phyloP scores from a whole-genome alignment of 352 stramenopile genomes.

The Globisporangium nunn region DNA sequence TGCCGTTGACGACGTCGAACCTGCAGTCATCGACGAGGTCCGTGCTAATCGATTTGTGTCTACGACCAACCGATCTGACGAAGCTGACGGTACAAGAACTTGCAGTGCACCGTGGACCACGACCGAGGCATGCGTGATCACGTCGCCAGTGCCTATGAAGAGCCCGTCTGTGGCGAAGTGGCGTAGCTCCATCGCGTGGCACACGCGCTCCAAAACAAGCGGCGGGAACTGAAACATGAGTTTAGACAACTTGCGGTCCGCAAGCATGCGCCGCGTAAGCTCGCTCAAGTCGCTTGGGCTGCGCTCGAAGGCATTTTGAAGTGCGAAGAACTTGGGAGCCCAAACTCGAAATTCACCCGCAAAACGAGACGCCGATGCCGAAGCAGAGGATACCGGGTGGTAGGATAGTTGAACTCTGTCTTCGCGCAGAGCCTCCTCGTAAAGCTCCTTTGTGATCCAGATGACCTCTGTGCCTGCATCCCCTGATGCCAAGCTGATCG shows the following conservation, averaged over 20 bases:
- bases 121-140: constrained; percentile 23
- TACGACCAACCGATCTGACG: background rate
- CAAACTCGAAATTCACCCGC: constrained; percentile 8
- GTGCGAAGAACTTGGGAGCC: constrained; percentile 6
- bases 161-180: constrained; percentile 14
- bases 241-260: constrained; percentile 25
- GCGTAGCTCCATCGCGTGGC: constrained; percentile 31
- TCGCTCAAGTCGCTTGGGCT: constrained; percentile 4
- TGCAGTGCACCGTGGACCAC: constrained; percentile 27
- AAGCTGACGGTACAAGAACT: background rate
- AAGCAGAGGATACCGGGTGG: constrained; percentile 12
- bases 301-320: constrained; percentile 1
- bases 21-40: background rate
- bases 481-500: constrained; percentile 27
- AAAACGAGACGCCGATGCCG: background rate
- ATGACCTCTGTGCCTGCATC: constrained; percentile 43
- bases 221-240: constrained; percentile 52
- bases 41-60: background rate
- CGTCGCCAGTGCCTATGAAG: constrained; percentile 16
- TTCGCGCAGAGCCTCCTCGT: constrained; percentile 26
- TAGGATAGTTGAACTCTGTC: constrained; percentile 37
- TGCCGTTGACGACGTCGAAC: background rate
- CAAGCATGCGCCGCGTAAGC: constrained; percentile 18
- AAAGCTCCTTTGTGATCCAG: constrained; percentile 29
- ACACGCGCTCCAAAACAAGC: constrained; percentile 42